Evolutionary conservation across 495 filamentous ascomycete genomes (phyloP).

Genomic region (Pseudoneurospora amorphoporcata): DNA sequence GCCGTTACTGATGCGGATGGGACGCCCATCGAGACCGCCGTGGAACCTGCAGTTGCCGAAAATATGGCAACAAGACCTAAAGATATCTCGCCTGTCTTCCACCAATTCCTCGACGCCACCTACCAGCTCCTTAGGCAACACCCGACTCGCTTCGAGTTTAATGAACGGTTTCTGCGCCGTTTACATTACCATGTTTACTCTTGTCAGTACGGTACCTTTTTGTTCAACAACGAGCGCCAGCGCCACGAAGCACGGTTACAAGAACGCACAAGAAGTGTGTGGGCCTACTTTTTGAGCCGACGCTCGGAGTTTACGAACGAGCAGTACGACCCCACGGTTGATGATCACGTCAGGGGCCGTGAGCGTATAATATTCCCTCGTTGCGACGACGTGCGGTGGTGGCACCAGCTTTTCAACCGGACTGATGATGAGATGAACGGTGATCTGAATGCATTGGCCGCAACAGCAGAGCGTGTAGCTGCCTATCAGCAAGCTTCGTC

Average conservation of each 20-base stretch:
- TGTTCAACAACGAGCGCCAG: slow-evolving; percentile 91
- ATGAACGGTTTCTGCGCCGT: slow-evolving; percentile 84
- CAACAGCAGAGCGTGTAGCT: slow-evolving; percentile 22
- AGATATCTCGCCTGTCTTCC: slow-evolving; percentile 93
- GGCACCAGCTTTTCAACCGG: slow-evolving; percentile 78
- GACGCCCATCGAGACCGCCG: neutral
- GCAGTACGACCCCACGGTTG: slow-evolving; percentile 64
- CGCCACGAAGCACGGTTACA: slow-evolving; percentile 61
- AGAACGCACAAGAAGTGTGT: slow-evolving; percentile 77
- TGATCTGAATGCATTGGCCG: slow-evolving; percentile 33
- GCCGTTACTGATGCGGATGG: slow-evolving; percentile 42
- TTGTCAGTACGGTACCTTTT: slow-evolving; percentile 93
- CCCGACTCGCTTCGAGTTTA: slow-evolving; percentile 91
- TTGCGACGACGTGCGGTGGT: slow-evolving; percentile 66
- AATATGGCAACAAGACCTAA: slow-evolving; percentile 48
- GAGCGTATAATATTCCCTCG: slow-evolving; percentile 80
- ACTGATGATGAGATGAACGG: slow-evolving; percentile 91
- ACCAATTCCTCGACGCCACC: slow-evolving; percentile 93
- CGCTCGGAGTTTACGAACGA: slow-evolving; percentile 70
- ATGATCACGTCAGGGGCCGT: slow-evolving; percentile 64
- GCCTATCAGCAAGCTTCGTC: slow-evolving; percentile 11
- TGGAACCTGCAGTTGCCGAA: slow-evolving; percentile 32
- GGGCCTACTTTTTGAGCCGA: slow-evolving; percentile 85
- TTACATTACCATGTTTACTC: slow-evolving; percentile 91
- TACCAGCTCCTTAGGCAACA: slow-evolving; percentile 85